Conservation (phyloP, 1,284 basidiomycete genomes). For the Ceratobasidium sp. region DNA sequence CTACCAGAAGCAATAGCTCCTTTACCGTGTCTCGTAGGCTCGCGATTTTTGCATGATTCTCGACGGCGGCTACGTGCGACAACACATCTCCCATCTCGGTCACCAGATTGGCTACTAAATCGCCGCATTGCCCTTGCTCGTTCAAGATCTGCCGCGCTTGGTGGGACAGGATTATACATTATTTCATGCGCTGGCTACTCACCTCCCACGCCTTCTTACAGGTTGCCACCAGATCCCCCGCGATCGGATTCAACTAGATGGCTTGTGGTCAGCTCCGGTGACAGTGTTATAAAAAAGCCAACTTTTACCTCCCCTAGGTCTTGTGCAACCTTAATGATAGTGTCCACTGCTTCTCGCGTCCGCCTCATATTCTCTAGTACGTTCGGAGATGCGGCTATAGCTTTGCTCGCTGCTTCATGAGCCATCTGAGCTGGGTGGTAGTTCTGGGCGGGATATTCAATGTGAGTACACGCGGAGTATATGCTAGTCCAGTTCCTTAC, state of each 20-base stretch:
- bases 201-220: no score
- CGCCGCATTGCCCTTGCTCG: constrained; percentile 6
- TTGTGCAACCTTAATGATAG: neutral
- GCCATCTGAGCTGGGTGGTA: neutral
- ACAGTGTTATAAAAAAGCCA: neutral
- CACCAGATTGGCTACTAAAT: neutral
- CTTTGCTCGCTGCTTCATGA: neutral
- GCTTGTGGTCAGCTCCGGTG: neutral
- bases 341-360: no score
- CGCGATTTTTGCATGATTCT: neutral
- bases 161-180: neutral
- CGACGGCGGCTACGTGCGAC: neutral
- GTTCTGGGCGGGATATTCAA: neutral
- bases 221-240: no score
- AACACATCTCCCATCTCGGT: neutral
- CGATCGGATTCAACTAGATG: neutral
- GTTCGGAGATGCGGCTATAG: neutral
- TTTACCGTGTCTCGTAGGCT: neutral
- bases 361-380: neutral
- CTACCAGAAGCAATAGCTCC: neutral
- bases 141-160: neutral
- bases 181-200: no score
- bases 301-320: neutral
- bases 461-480: neutral
- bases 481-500: neutral